Evolutionary conservation across 1,284 basidiomycete species (phyloP), one percentile per base, ranked within the genome.

Genomic region (Pseudozyma hubeiensis): DNA sequence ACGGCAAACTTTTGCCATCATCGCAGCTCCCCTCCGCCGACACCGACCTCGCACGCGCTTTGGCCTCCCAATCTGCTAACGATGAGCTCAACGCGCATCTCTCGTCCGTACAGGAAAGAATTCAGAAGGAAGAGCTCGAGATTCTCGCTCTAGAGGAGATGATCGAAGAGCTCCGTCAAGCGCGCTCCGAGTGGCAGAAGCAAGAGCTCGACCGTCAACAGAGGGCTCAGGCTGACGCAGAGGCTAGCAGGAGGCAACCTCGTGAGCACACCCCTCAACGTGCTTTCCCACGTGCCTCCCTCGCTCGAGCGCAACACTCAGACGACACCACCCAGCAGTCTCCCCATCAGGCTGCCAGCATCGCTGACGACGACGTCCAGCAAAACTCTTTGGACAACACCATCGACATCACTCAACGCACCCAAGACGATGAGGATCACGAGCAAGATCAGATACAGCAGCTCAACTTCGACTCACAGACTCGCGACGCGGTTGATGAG

Each of bases 141-240:
- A 74, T 83, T 24, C 60, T 84, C n/a, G 82, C 82, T 6, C 69
- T 84, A 30, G 80, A 82, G 33, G 78, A 77, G 46, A 77, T 82
- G 75, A 72, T 77, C 8, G 45, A 58, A 31, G 82, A 83, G 47
- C 55, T 81, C 13, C 64, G 69, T 17, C 60, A 73, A 33, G 64
- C 64, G 7, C 59, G 64, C 24, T 31, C 43, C 39, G 64, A 62
- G 11, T 49, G 63, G 43, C 60, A 68, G 14, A 63, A 59, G 34
- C 60, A 66, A 39, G 64, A 72, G 51, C 55, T 69, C 16, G 56
- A 62, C 7, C 59, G 53, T 5, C 59, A 72, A 39, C 48, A 64
- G n/a, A 52, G 17, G 7, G 61, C 56, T 5, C 54, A 61, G 29
- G 49, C 49, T 11, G 55, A 61, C 3, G 47, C 60, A 10, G 55